These are phyloP conservation scores for Cystobasidium onofrii DNA, from an alignment of 768 basidiomycete genomes.

Conservation along the genomic window DNA sequence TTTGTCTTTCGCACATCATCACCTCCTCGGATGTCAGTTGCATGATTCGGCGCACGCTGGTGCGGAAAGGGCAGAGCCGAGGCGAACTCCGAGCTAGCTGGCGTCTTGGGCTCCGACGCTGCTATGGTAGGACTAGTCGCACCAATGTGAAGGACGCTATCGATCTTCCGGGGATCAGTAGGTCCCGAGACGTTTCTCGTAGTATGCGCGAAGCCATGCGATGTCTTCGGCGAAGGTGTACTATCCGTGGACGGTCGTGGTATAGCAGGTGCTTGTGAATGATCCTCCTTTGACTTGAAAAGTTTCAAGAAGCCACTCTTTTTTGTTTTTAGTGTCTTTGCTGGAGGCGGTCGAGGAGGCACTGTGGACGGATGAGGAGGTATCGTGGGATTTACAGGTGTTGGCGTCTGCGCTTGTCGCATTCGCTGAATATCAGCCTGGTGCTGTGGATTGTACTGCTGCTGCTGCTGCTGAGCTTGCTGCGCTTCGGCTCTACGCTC, in stretches of 20 bases:
- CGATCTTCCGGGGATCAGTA: background rate
- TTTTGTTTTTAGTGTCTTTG: slow-evolving; percentile 26
- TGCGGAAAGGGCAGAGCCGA: slow-evolving; percentile 5
- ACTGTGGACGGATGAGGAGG: background rate
- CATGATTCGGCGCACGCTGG: background rate
- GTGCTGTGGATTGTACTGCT: background rate
- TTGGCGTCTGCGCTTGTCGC: background rate
- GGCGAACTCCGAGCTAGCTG: background rate
- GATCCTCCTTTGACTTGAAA: slow-evolving; percentile 17
- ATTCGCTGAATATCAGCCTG: background rate
- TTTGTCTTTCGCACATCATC: background rate
- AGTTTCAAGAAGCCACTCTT: slow-evolving; percentile 32
- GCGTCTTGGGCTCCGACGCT: background rate
- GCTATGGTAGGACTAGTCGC: background rate
- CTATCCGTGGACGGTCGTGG: background rate
- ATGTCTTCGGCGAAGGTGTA: background rate
- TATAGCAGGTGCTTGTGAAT: background rate
- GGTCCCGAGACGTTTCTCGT: background rate
- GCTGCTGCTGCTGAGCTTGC: background rate
- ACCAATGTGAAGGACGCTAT: background rate
- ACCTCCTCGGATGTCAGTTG: background rate
- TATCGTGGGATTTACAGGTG: background rate
- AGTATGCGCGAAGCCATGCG: background rate
- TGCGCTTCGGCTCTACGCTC: background rate
- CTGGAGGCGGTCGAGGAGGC: background rate